A percentile compares a stretch with the other conserved stretches of the same genome.
Conservation (phyloP, 106 monocot genomes). For the Platanthera zijinensis region DNA sequence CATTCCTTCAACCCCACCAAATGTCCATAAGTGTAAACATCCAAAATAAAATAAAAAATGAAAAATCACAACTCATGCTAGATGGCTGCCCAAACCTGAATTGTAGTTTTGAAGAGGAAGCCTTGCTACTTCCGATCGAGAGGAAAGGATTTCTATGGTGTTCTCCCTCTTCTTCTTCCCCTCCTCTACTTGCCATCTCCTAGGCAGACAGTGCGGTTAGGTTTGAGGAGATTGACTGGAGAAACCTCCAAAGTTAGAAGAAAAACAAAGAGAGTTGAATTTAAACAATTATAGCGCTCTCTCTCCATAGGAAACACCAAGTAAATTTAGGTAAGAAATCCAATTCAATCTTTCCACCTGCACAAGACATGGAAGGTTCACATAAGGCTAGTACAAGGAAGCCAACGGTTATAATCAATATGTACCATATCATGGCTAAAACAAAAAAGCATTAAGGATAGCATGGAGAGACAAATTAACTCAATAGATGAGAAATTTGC, state of each 20-base stretch:
- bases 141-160: constrained; percentile 66
- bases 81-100: constrained; percentile 33
- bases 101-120: constrained; percentile 34
- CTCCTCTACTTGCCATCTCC: constrained; percentile 9
- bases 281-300: not conserved
- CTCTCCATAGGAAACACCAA: not conserved
- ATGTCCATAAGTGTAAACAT: not conserved
- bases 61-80: not conserved
- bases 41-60: not conserved
- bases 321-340: not conserved
- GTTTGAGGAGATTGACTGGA: not conserved
- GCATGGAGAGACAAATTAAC: too few relatives aligned
- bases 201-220: not conserved
- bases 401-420: not conserved
- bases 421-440: not conserved
- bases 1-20: constrained; percentile 31
- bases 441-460: not conserved
- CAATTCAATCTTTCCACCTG: not conserved
- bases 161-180: constrained; percentile 39
- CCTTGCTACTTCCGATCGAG: constrained; percentile 4
- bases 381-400: not conserved
- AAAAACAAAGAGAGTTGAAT: not conserved
- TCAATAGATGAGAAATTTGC: too few relatives aligned
- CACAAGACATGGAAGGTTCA: not conserved
- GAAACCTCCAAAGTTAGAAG: not conserved